A percentile compares a stretch with the other conserved stretches of the same genome.
These are phyloP conservation scores for Vanderwaltozyma yarrowii DNA, from an alignment of 805 yeast genomes.

Conservation along the genomic window DNA sequence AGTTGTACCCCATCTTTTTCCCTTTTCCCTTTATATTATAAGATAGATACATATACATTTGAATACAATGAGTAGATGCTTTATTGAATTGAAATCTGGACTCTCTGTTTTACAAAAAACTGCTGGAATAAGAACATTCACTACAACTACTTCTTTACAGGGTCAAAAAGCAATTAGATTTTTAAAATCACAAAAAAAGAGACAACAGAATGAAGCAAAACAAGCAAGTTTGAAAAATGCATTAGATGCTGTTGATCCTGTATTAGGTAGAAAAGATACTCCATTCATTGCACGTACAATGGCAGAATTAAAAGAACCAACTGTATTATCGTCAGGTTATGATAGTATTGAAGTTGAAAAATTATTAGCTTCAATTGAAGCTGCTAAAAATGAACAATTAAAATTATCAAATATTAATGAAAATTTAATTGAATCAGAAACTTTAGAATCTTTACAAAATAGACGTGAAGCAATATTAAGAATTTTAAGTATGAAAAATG, in stretches of 20 bases:
- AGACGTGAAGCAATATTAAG: conserved; percentile 63
- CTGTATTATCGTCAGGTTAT: conserved; percentile 50
- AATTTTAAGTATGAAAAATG: conserved; percentile 64
- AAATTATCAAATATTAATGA: conserved; percentile 19
- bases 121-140: background rate
- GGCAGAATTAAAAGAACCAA: conserved; percentile 57
- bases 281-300: conserved; percentile 60
- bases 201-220: conserved; percentile 28
- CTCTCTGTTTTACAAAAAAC: too few relatives aligned
- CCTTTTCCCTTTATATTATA: too few relatives aligned
- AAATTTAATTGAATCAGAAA: conserved; percentile 14
- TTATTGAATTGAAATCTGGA: too few relatives aligned
- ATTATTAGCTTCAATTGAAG: conserved; percentile 48
- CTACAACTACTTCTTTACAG: background rate
- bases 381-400: conserved; percentile 21
- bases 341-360: conserved; percentile 59
- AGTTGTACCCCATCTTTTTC: too few relatives aligned
- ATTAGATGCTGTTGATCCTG: conserved; percentile 60
- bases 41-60: too few relatives aligned
- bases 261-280: conserved; percentile 58
- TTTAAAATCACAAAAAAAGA: conserved; percentile 26
- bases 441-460: conserved; percentile 36
- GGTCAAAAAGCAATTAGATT: conserved; percentile 25
- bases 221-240: conserved; percentile 21
- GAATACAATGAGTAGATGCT: too few relatives aligned